Percentiles rank a stretch among this genome's conserved stretches.
Conservation (phyloP, 2,329 filamentous ascomycete species). For the Colletotrichum paranaense region DNA sequence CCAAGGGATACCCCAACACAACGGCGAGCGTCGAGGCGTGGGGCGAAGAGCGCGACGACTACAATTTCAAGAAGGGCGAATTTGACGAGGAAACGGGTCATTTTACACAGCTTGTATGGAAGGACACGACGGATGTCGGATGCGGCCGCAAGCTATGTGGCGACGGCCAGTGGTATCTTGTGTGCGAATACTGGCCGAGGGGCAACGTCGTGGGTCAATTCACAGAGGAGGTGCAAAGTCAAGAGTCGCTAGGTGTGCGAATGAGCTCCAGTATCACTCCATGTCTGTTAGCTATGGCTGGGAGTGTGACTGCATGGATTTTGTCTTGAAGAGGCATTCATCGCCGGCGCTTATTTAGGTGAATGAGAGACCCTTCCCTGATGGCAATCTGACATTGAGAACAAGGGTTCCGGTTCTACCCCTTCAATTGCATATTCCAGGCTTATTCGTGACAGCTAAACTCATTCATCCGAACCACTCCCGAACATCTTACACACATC, state of each 20-base stretch:
- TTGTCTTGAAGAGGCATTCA: background rate
- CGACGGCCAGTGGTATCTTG: conserved; percentile 69
- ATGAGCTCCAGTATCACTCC: background rate
- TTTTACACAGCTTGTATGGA: conserved; percentile 82
- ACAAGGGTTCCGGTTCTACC: background rate
- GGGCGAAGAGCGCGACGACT: conserved; percentile 69
- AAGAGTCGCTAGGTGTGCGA: background rate
- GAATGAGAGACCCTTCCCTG: too few relatives aligned
- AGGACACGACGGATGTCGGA: conserved; percentile 68
- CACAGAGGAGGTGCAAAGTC: conserved; percentile 41
- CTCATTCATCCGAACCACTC: too few relatives aligned
- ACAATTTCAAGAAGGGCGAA: conserved; percentile 67
- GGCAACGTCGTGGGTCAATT: conserved; percentile 72
- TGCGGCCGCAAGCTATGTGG: conserved; percentile 52
- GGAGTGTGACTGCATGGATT: background rate
- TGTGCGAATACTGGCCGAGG: conserved; percentile 76
- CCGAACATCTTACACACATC: too few relatives aligned
- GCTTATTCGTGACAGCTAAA: too few relatives aligned
- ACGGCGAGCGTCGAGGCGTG: conserved; percentile 72
- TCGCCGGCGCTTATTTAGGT: background rate
- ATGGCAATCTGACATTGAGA: background rate
- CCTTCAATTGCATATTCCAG: too few relatives aligned
- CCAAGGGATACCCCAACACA: conserved; percentile 72
- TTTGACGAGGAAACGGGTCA: conserved; percentile 73
- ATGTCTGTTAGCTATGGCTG: background rate